Evolutionary conservation across 768 basidiomycete genomes (phyloP).

Genomic region (Leccinum subgranulosum): DNA sequence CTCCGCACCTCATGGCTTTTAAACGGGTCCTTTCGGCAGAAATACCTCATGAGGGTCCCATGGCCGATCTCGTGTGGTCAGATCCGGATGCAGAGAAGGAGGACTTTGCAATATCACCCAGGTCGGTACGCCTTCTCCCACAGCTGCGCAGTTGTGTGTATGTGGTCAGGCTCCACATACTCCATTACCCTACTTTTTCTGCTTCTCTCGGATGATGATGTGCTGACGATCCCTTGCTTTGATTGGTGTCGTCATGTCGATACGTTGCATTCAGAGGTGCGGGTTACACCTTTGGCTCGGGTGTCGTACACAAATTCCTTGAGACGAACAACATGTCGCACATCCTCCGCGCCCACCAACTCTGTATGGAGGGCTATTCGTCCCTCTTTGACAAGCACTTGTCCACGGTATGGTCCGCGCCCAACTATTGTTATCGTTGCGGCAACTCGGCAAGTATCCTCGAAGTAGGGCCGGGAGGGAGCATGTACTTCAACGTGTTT

Average conservation of each 20-base stretch:
- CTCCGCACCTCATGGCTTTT: constrained; percentile 21
- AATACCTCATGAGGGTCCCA: constrained; percentile 98
- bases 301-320: constrained; percentile 96
- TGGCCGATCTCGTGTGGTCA: constrained; percentile 99
- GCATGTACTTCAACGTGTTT: constrained; percentile 95
- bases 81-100: constrained; percentile 99
- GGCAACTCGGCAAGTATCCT: constrained; percentile 96
- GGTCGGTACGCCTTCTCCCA: constrained; percentile 48
- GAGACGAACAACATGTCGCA: constrained; percentile 96
- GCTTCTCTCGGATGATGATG: constrained; percentile 6
- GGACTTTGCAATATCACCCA: constrained; percentile 97
- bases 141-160: constrained; percentile 3
- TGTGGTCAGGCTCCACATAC: constrained; percentile 8
- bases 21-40: constrained; percentile 46
- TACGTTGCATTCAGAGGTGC: constrained; percentile 65
- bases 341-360: constrained; percentile 95
- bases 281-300: constrained; percentile 97
- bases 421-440: constrained; percentile 98
- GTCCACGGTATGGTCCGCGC: constrained; percentile 97
- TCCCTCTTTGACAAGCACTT: constrained; percentile 95
- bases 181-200: constrained; percentile 8
- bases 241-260: constrained; percentile 4
- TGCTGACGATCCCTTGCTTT: constrained; percentile 5
- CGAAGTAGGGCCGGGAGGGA: constrained; percentile 87
- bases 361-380: constrained; percentile 99